Base-by-base conservation (phyloP, 2,329 filamentous ascomycete species). In the Phaeosphaeriaceae sp. region DNA sequence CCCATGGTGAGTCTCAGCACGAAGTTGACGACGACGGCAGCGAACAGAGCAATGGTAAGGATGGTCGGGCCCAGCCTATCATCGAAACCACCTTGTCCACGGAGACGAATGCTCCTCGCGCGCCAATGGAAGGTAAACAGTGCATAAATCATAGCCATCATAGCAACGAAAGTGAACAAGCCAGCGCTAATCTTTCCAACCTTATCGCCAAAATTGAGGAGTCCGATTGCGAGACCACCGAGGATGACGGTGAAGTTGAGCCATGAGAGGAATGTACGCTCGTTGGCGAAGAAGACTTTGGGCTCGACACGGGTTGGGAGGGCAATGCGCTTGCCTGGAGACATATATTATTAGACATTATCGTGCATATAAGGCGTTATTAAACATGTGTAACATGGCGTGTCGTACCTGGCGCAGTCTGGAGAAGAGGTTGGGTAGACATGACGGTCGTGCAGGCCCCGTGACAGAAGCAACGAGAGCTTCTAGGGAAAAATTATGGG, bases 201-300 rank as follows among this genome's bases (percentile, higher is more conserved):
- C 58, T 87, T 87, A 77, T 99, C 94, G 72, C 94, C 94, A 67
- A 99, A 99, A 81, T 99, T 99, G 68, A 99, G 87, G 72, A 99
- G 92, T 64, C 94, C 94, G 64, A 99, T 90, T 61, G 94, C 93
- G 42, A 99, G 87, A 58, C 94, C 94, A 70, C 94, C 94, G 54
- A 99, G 89, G 76, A 99, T 93, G 71, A 99, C 92, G 74, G 92
- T 96, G 82, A 97, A 97, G 84, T 99, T 99, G 71, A 99, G 90
- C 94, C 94, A 99, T 77, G 92, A 96, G 70, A 99, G 87, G 75
- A 99, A 99, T 57, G 94, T 99, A 58, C 94, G 91, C 80, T 99
- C 94, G 82, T 99, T 99, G 78, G 94, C 94, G 82, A 99, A 99
- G 86, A 97, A 99, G 81, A 99, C 94, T 79, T 99, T 99, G 67